These are phyloP conservation scores for Cladobotryum mycophilum DNA, from an alignment of 2,329 filamentous ascomycete species.

Conservation along the genomic window DNA sequence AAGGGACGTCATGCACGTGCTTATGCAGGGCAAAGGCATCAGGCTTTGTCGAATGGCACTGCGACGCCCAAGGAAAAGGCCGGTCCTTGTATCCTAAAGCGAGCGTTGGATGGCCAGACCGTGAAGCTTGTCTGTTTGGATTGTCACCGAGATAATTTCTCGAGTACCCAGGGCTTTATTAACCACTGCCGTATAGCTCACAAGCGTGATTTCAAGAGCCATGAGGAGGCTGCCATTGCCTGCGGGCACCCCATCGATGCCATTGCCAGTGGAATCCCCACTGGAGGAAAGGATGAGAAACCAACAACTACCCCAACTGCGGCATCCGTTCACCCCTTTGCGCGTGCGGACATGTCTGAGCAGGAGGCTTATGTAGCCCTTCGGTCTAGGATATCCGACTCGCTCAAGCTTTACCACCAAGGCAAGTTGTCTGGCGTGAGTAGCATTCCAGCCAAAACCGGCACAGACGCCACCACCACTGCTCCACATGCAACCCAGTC, in stretches of 20 bases:
- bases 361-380: conserved; percentile 46
- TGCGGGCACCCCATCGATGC: conserved; percentile 75
- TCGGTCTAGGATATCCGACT: conserved; percentile 47
- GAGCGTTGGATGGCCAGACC: conserved; percentile 68
- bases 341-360: conserved; percentile 42
- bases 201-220: conserved; percentile 87
- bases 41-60: conserved; percentile 64
- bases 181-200: conserved; percentile 98
- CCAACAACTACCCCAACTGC: conserved; percentile 11
- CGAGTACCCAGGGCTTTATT: conserved; percentile 97
- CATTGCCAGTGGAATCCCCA: conserved; percentile 14
- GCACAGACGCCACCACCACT: conserved; percentile 2
- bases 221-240: conserved; percentile 85
- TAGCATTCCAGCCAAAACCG: conserved; percentile 35
- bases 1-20: conserved; percentile 47
- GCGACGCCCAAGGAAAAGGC: conserved; percentile 72
- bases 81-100: conserved; percentile 77
- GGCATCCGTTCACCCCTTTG: conserved; percentile 29
- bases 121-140: conserved; percentile 89
- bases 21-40: conserved; percentile 54
- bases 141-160: conserved; percentile 86
- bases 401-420: conserved; percentile 45
- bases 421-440: conserved; percentile 45
- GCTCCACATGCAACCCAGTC: conserved; percentile 13
- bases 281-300: conserved; percentile 21